phyloP scores from a whole-genome alignment of 2,329 filamentous ascomycete species.

The Alternaria infectoria region DNA sequence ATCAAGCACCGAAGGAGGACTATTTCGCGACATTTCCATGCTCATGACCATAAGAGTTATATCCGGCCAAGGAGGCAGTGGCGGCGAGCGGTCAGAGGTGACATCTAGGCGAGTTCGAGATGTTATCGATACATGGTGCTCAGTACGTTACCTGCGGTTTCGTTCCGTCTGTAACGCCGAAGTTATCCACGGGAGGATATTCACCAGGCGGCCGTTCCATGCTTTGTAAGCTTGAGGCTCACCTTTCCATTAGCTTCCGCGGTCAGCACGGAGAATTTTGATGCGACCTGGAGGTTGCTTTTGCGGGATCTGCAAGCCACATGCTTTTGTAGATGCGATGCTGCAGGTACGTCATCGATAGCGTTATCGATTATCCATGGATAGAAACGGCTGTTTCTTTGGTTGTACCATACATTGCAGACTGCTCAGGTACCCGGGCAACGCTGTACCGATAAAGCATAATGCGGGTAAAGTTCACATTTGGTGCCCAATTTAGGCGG shows the following conservation, averaged over 20 bases:
- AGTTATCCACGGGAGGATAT: not conserved
- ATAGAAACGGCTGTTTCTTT: not conserved
- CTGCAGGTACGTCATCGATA: slow-evolving; percentile 2
- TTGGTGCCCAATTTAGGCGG: not conserved
- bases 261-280: not conserved
- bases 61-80: not conserved
- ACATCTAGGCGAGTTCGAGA: not conserved
- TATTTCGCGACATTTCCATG: not conserved
- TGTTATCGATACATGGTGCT: not conserved
- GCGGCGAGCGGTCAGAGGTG: not conserved
- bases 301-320: not conserved
- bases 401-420: not conserved
- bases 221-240: not conserved
- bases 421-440: not conserved
- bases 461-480: not conserved
- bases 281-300: not conserved
- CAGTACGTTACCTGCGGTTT: not conserved
- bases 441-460: not conserved
- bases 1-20: not conserved
- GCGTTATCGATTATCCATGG: not conserved
- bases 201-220: not conserved
- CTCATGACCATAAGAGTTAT: not conserved
- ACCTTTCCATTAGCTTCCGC: not conserved
- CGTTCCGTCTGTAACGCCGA: not conserved
- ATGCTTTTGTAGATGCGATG: not conserved